Evolutionary conservation across 371 early-diverging fungal genomes (phyloP).

Genomic region (Circinella umbellata): DNA sequence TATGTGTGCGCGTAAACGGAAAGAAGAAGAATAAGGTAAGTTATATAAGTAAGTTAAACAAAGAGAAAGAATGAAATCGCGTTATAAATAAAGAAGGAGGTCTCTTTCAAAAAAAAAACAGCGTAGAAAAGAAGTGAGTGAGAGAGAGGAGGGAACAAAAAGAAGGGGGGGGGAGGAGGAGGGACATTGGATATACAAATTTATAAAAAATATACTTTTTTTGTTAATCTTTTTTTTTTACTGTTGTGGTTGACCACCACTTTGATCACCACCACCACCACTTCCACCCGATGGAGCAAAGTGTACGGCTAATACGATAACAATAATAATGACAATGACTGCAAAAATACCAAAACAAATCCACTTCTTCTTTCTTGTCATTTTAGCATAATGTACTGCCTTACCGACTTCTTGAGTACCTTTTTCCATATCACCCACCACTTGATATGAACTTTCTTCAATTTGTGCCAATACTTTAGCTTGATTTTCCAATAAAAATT

Average conservation of each 20-base stretch:
- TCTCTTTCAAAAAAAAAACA: neutral
- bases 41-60: neutral
- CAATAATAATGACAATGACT: constrained; percentile 47
- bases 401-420: constrained; percentile 38
- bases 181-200: neutral
- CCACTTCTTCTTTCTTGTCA: constrained; percentile 55
- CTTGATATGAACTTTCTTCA: constrained; percentile 43
- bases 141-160: neutral
- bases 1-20: neutral
- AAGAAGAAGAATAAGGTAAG: neutral
- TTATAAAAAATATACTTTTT: neutral
- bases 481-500: constrained; percentile 45
- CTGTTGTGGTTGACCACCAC: constrained; percentile 3
- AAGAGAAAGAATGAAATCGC: neutral
- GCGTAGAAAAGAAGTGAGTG: neutral
- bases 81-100: too few species aligned
- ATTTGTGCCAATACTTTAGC: constrained; percentile 44
- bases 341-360: constrained; percentile 52
- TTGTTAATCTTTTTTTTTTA: neutral
- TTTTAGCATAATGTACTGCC: constrained; percentile 37
- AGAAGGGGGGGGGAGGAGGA: neutral
- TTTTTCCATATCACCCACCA: constrained; percentile 36
- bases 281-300: constrained; percentile 22
- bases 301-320: constrained; percentile 41
- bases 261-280: constrained; percentile 15